Conservation (phyloP, 1,284 basidiomycete genomes). For the Pterulicium gracile region DNA sequence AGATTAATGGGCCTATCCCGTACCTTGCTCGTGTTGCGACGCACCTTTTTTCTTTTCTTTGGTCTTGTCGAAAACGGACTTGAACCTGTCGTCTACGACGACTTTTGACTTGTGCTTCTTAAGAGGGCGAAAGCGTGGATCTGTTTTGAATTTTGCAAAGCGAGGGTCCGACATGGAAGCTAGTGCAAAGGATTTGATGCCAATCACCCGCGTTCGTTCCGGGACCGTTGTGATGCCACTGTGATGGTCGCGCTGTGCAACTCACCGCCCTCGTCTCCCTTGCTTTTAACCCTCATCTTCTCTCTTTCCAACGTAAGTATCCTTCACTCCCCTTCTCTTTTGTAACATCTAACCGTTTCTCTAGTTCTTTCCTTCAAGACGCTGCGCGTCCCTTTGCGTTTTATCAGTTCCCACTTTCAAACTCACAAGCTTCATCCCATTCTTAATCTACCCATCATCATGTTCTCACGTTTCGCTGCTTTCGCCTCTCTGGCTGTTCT, state of each 20-base stretch:
- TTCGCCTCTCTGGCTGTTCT: conserved; percentile 30
- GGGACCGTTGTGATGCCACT: not conserved
- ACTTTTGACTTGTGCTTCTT: conserved; percentile 78
- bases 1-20: no score
- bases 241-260: not conserved
- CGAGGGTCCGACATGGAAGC: conserved; percentile 67
- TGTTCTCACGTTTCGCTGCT: conserved; percentile 33
- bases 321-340: conserved; percentile 17
- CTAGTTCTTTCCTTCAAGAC: conserved; percentile 12
- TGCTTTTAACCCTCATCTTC: conserved; percentile 12
- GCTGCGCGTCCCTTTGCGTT: conserved; percentile 8
- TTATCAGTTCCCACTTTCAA: conserved; percentile 16
- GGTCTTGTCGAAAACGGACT: conserved; percentile 54
- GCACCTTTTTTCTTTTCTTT: conserved; percentile 31
- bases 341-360: conserved; percentile 16
- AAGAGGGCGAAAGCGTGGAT: conserved; percentile 86
- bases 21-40: no score
- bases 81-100: conserved; percentile 92
- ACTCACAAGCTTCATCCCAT: conserved; percentile 14
- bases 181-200: conserved; percentile 1
- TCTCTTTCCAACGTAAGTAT: conserved; percentile 10
- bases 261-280: conserved; percentile 16
- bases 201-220: conserved; percentile 1
- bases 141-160: conserved; percentile 81
- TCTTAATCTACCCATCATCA: conserved; percentile 22